Conservation (phyloP, 345 rosid species). For the Boechera divaricarpa region DNA sequence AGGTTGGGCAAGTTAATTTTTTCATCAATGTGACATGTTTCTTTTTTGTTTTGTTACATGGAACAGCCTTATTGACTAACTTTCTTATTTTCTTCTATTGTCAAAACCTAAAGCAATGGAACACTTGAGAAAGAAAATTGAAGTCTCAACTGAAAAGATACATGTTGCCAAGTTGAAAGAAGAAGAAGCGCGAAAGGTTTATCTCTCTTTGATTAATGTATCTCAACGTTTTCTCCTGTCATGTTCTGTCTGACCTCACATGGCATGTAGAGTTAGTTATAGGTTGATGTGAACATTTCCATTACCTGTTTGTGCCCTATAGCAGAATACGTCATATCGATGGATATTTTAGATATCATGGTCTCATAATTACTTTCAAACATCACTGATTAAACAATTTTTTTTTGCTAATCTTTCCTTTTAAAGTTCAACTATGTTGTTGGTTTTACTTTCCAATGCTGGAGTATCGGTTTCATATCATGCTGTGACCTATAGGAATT, state of each 20-base stretch:
- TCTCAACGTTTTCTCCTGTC: conserved; percentile 1
- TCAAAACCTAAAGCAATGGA: conserved; percentile 64
- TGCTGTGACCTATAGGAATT: conserved; percentile 10
- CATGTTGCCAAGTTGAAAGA: conserved; percentile 74
- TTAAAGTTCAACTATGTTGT: background rate
- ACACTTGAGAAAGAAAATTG: conserved; percentile 89
- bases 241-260: conserved; percentile 1
- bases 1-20: conserved; percentile 51
- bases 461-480: background rate
- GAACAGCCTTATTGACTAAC: conserved; percentile 27
- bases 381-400: background rate
- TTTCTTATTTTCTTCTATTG: conserved; percentile 38
- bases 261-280: conserved; percentile 7
- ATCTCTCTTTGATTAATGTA: conserved; percentile 32
- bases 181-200: conserved; percentile 82
- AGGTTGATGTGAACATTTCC: conserved; percentile 9
- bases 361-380: background rate
- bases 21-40: background rate
- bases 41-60: background rate
- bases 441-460: conserved; percentile 15
- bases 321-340: background rate
- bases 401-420: background rate
- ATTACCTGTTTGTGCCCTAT: background rate
- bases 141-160: conserved; percentile 72
- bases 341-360: background rate